Base-by-base conservation (phyloP, 2,329 filamentous ascomycete genomes). In the Cladosporium sp. region DNA sequence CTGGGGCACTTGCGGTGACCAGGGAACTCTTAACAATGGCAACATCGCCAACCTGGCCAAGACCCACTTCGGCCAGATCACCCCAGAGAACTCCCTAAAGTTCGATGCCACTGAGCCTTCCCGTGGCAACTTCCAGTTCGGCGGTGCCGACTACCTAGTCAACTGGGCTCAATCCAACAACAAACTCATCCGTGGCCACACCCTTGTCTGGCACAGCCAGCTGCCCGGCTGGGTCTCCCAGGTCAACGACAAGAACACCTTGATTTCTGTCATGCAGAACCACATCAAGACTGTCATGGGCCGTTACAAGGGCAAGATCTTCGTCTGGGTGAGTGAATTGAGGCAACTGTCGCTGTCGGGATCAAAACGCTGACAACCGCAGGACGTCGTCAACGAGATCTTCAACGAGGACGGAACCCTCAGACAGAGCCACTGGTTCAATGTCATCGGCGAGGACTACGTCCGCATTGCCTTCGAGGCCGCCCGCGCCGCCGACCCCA, bases 391-490 rank as follows among this genome's bases (percentile, higher is more conserved):
- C 22, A 88, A 88, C 69, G 85, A 88, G 74, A 82, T 80, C 9
- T 77, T 85, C 43, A 63, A 63, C 49, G 66, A 69, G 36, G 66
- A 86, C 64, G 88, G 96, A 71, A 82, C 92, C 42, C 81, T 91
- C 59, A 84, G 87, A 45, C 66, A 75, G 30, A 83, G 79, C 9
- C 84, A 89, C 65, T 90, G 88, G 76, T 87, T 78, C 66, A 79
- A 82, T 25, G 83, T 90, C 2, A 80, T 90, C 4, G 87, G 88
- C 45, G 86, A 89, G 74, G 81, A 82, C 70, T 90, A 87, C 68
- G 83, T 91, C 55, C 76, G 78, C 20, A 87, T 88, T 66, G 88
- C 88, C 37, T 91, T 90, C 75, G 78, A 82, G 55, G 83, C 88
- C 11, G 88, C 88, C 19, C 81, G 83, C 54, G 78, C 78, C 8